phyloP scores from a whole-genome alignment of 306 rosid species.

The Ormosia semicastrata region DNA sequence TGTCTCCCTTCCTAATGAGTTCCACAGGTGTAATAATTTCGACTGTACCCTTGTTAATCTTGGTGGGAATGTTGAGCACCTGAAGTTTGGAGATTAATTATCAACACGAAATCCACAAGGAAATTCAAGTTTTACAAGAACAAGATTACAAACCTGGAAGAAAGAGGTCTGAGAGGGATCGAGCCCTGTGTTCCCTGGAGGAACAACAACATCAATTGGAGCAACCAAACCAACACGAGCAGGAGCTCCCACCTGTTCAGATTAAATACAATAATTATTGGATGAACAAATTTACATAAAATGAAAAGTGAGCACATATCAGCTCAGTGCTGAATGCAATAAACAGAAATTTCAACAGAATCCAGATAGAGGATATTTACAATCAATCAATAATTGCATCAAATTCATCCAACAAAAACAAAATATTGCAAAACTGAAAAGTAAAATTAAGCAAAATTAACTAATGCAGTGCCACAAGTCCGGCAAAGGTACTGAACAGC shows the following conservation, averaged over 20 bases:
- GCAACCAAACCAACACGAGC: constrained; percentile 98
- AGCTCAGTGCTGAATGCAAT: not conserved
- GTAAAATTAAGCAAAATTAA: not conserved
- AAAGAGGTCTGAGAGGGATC: constrained; percentile 48
- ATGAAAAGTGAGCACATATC: not conserved
- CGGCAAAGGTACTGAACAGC: no score
- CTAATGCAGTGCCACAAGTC: not conserved
- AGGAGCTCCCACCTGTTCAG: constrained; percentile 82
- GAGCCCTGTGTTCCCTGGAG: constrained; percentile 94
- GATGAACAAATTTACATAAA: not conserved
- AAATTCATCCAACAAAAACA: not conserved
- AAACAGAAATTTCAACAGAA: not conserved
- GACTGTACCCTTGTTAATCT: constrained; percentile 74
- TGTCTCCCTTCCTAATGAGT: constrained; percentile 62
- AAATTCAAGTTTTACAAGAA: not conserved
- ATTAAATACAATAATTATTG: not conserved
- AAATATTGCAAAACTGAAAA: not conserved
- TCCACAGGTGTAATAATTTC: constrained; percentile 70
- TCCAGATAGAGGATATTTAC: no score
- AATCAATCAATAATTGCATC: not conserved
- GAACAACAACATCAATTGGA: constrained; percentile 92
- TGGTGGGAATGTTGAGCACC: constrained; percentile 66
- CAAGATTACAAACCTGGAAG: not conserved
- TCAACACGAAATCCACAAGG: not conserved
- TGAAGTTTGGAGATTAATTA: not conserved